These are phyloP conservation scores for Exidia glandulosa DNA, from an alignment of 768 basidiomycete genomes.

Conservation along the genomic window DNA sequence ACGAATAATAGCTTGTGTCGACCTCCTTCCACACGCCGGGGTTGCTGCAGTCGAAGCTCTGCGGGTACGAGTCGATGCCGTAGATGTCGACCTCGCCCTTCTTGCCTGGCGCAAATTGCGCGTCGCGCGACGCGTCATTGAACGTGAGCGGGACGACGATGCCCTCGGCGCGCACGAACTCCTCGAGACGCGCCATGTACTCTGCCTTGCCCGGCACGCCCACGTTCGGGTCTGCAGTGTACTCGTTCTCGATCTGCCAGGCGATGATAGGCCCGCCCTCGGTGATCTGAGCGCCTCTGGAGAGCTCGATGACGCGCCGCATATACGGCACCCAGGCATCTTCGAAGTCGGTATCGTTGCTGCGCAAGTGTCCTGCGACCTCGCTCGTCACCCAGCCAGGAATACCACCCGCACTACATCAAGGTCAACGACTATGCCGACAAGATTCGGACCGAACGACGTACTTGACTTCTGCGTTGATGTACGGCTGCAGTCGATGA, in stretches of 20 bases:
- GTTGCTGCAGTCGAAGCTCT: conserved; percentile 64
- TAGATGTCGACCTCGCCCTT: conserved; percentile 69
- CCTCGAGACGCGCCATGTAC: conserved; percentile 56
- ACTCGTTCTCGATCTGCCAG: conserved; percentile 58
- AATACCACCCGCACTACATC: conserved; percentile 63
- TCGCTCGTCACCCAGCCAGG: conserved; percentile 60
- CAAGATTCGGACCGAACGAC: not conserved
- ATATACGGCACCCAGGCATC: conserved; percentile 67
- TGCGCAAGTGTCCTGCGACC: conserved; percentile 57
- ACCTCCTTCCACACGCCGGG: conserved; percentile 56
- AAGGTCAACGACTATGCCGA: conserved; percentile 27
- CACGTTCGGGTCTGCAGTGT: conserved; percentile 33
- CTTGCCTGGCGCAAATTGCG: conserved; percentile 59
- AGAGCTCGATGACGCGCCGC: conserved; percentile 47
- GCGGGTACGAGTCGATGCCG: conserved; percentile 31
- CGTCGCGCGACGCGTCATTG: conserved; percentile 50
- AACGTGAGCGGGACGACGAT: conserved; percentile 66
- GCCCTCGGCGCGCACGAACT: conserved; percentile 38
- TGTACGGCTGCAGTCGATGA: conserved; percentile 31
- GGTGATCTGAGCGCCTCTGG: conserved; percentile 55
- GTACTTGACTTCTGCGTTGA: conserved; percentile 35
- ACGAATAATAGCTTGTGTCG: conserved; percentile 50
- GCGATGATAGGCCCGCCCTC: conserved; percentile 61
- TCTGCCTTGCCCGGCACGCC: conserved; percentile 27
- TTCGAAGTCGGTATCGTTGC: conserved; percentile 59